Base-by-base conservation (phyloP, 2,329 filamentous ascomycete genomes). In the Cladorrhinum sp. region DNA sequence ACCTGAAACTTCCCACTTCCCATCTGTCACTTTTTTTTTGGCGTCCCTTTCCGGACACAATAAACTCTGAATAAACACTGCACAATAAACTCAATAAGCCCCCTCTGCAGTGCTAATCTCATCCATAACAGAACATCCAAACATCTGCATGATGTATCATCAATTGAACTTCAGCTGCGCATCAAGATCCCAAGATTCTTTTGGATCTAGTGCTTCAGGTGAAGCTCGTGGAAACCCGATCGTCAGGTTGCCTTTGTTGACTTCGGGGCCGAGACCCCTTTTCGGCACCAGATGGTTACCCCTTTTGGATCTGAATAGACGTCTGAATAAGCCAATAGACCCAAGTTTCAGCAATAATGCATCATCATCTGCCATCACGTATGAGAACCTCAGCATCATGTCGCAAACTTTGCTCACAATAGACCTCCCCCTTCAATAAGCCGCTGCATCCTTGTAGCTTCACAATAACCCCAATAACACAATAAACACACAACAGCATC, bases 261-360 rank as follows among this genome's bases (percentile, higher is more conserved):
- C 36, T 23, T 55, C 36, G n/a, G 49, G 55, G 55, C 42, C 16
- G 20, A 36, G 57, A 64, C 62, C 62, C 21, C 56, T 49, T 24
- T 46, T 26, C 36, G 33, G 57, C 53, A 48, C 58, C 39, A 18
- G 60, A 58, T 39, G 64, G 33, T 67, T 66, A 51, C 69, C 71
- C 36, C 5, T 65, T 73, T 70, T 42, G 66, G 72, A 67, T 66
- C 50, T 74, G 69, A 74, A 73, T 74, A 74, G 66, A 70, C 60
- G 10, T 64, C 48, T 68, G 66, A 72, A 72, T 70, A 66, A 52
- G 49, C n/a, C 3, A 52, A 59, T 63, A 63, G 54, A 48, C 23
- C 23, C 53, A n/a, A n/a, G 39, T 30, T 60, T 64, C 59, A 61
- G 51, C 51, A 36, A 10, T 9, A 36, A 12, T 10, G 12, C 12